Evolutionary conservation across 106 monocot species (phyloP), one percentile per base, ranked within the genome.

Genomic region (Dendrobium officinale): DNA sequence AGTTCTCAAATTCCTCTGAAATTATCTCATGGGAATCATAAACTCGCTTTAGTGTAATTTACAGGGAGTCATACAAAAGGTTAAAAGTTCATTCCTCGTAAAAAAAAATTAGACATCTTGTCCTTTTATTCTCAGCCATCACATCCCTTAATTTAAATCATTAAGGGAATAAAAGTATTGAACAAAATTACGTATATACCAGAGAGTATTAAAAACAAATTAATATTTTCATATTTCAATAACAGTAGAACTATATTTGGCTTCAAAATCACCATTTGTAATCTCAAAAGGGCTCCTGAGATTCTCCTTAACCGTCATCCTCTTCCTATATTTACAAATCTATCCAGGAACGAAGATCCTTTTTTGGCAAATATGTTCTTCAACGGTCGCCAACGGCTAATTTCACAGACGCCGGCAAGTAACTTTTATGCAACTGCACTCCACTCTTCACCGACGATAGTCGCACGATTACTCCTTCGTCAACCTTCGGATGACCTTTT

Each of bases 381-480:
- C 27, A 49, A 76, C 76, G 22, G 49, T n/a, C 26, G 42, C 10
- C 76, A 51, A 76, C 78, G 55, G 85, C 83, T 22, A 93, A 40
- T 4, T 75, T 45, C 67, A 90, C 90, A 17, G 77, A 51, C 19
- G 64, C 59, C 27, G 90, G 89, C 68, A 88, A 66, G 77, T 79
- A 78, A 41, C 85, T 55, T 8, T 45, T 59, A 29, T 79, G 54
- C 73, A 29, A 67, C 26, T 44, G 75, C 44, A 55, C 48, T 10
- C 47, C 45, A 1, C 56, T 75, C 49, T 84, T 82, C 3, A 56
- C 56, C 10, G 84, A 79, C 68, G 86, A 81, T 15, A 92, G 84
- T 72, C 88, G 77, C 18, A 95, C 11, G 4, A 67, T 27, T 2
- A 48, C 66, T 13, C 79, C 74, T 4, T 74, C 78, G 17, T 80